Conservation (phyloP, 768 basidiomycete genomes). For the Boletus rubropictus region DNA sequence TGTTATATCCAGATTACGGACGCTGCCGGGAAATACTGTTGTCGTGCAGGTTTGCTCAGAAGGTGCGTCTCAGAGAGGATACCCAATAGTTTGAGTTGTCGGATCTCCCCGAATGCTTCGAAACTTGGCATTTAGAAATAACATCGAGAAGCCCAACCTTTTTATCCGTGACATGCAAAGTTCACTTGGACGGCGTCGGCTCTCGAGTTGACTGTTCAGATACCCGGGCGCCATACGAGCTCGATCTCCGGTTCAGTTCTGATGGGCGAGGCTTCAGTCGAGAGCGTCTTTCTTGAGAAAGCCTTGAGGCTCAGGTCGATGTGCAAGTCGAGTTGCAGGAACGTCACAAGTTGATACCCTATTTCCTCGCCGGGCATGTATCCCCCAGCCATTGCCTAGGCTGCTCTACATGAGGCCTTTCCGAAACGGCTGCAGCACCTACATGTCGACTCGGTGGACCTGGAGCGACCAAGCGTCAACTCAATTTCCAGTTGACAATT, state of each 20-base stretch:
- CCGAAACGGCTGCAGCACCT: background rate
- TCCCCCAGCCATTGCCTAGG: background rate
- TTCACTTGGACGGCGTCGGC: background rate
- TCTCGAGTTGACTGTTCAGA: background rate
- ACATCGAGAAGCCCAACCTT: background rate
- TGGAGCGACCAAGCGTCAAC: background rate
- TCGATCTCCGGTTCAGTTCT: background rate
- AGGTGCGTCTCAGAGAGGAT: background rate
- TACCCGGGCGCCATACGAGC: background rate
- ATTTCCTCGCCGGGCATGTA: background rate
- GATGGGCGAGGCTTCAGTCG: background rate
- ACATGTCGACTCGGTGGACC: background rate
- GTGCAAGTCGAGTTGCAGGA: background rate
- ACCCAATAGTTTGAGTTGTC: background rate
- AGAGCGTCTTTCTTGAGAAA: background rate
- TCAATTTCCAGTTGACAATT: background rate
- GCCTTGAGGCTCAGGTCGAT: background rate
- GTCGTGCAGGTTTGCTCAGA: background rate
- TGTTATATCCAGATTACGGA: background rate
- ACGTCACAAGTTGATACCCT: background rate
- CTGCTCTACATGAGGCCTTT: background rate
- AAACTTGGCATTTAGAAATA: background rate
- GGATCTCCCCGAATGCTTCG: background rate
- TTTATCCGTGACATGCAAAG: background rate
- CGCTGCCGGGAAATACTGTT: background rate